phyloP scores from a whole-genome alignment of 805 yeast genomes.

The Candida tibetensis region DNA sequence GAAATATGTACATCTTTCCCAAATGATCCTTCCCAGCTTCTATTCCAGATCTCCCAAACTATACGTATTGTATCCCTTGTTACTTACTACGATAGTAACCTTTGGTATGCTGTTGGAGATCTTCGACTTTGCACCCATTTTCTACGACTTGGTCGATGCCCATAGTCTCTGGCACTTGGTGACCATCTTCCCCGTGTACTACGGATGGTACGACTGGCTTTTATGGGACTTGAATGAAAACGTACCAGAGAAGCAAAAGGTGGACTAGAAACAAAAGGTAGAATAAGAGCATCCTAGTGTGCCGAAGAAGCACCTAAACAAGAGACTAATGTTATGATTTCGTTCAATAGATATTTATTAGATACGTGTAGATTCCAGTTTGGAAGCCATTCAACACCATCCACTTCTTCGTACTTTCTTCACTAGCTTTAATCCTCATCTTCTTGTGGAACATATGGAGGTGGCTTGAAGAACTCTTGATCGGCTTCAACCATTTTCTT shows the following conservation, averaged over 20 bases:
- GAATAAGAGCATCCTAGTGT: too few species aligned
- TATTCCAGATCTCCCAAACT: slow-evolving; percentile 35
- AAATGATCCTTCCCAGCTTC: slow-evolving; percentile 28
- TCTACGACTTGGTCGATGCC: slow-evolving; percentile 69
- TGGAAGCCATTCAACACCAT: too few species aligned
- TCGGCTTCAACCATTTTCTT: slow-evolving; percentile 40
- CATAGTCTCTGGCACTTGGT: slow-evolving; percentile 93
- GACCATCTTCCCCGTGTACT: slow-evolving; percentile 54
- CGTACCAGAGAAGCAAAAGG: slow-evolving; percentile 21
- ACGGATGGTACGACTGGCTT: slow-evolving; percentile 46
- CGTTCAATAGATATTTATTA: too few species aligned
- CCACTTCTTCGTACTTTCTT: too few species aligned
- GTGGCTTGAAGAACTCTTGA: slow-evolving; percentile 73
- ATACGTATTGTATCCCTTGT: slow-evolving; percentile 38
- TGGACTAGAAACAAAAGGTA: slow-evolving; percentile 10
- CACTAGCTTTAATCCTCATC: too few species aligned
- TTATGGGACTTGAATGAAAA: slow-evolving; percentile 41
- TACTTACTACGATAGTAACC: slow-evolving; percentile 43
- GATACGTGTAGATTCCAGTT: too few species aligned
- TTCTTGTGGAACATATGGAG: slow-evolving; percentile 56
- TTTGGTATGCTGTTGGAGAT: slow-evolving; percentile 86
- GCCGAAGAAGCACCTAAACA: too few species aligned
- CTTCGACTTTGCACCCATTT: slow-evolving; percentile 79
- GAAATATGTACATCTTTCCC: slow-evolving; percentile 21
- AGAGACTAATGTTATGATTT: too few species aligned